Evolutionary conservation across 352 stramenopile species (phyloP).

Genomic region (Globisporangium uncinulatum): DNA sequence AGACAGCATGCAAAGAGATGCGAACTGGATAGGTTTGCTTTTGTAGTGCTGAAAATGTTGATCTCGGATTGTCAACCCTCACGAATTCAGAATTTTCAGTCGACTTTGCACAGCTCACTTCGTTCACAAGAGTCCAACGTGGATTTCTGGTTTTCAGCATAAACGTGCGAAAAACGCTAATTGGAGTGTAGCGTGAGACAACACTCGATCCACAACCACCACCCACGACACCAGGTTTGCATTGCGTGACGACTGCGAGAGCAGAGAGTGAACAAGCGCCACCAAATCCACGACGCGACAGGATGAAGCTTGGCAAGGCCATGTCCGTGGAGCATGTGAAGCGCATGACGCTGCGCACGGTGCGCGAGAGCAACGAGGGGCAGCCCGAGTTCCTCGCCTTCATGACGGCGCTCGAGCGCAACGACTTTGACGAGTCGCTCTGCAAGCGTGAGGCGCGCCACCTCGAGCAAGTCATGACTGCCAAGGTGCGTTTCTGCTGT

Average conservation of each 20-base stretch:
- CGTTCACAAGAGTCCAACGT: too few relatives aligned
- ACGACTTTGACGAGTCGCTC: slow-evolving; percentile 80
- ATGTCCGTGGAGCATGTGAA: slow-evolving; percentile 87
- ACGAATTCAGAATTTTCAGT: too few relatives aligned
- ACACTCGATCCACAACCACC: too few relatives aligned
- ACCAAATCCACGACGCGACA: slow-evolving; percentile 4
- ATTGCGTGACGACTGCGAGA: neutral
- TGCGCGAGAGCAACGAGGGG: slow-evolving; percentile 73
- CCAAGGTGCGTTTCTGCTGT: slow-evolving; percentile 30
- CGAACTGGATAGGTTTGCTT: too few relatives aligned
- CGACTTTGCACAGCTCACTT: too few relatives aligned
- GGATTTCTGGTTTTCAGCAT: too few relatives aligned
- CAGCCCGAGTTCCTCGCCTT: slow-evolving; percentile 80
- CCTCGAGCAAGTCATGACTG: slow-evolving; percentile 71
- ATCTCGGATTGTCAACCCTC: too few relatives aligned
- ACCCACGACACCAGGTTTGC: too few relatives aligned
- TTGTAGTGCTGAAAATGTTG: too few relatives aligned
- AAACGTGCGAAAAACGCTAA: too few relatives aligned
- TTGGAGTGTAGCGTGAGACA: too few relatives aligned
- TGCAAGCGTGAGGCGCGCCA: slow-evolving; percentile 81
- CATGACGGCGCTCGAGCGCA: slow-evolving; percentile 71
- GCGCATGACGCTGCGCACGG: slow-evolving; percentile 86
- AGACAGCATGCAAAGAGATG: too few relatives aligned
- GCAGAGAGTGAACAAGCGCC: slow-evolving; percentile 2
- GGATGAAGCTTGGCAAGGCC: slow-evolving; percentile 77